A percentile compares a stretch with the other conserved stretches of the same genome.
These are phyloP conservation scores for Ophiosphaerella herpotricha DNA, from an alignment of 2,329 filamentous ascomycete genomes.

Conservation along the genomic window DNA sequence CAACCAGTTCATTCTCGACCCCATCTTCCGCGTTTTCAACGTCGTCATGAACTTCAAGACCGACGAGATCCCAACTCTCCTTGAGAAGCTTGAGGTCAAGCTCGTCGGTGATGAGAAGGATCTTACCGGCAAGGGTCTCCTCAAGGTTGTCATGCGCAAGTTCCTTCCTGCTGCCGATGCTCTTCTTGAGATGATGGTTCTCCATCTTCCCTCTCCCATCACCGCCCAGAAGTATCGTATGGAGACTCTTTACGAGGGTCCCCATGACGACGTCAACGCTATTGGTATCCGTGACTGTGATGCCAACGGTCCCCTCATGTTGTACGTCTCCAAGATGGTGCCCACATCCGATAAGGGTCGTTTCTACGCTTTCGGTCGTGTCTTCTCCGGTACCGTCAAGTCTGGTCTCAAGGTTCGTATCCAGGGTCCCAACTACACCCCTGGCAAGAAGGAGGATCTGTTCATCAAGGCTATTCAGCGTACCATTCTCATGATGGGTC, in stretches of 20 bases:
- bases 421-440: constrained; percentile 97
- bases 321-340: constrained; percentile 99
- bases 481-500: constrained; percentile 99
- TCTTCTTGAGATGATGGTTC: constrained; percentile 99
- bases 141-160: constrained; percentile 98
- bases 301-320: constrained; percentile 97
- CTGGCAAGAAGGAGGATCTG: constrained; percentile 98
- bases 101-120: constrained; percentile 84
- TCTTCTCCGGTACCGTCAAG: constrained; percentile 97
- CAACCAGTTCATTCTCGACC: constrained; percentile 99
- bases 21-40: constrained; percentile 98
- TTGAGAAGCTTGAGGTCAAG: constrained; percentile 95
- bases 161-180: constrained; percentile 98
- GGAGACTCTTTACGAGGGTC: constrained; percentile 99
- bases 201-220: constrained; percentile 94
- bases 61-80: constrained; percentile 80
- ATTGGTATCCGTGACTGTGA: constrained; percentile 99
- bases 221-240: constrained; percentile 97
- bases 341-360: constrained; percentile 99
- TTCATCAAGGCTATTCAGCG: constrained; percentile 99
- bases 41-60: constrained; percentile 99
- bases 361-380: constrained; percentile 99
- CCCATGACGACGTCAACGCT: constrained; percentile 85
- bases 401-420: constrained; percentile 99
- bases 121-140: constrained; percentile 94